Conservation (phyloP, 148 eudicot species). For the Rhododendron molle region DNA sequence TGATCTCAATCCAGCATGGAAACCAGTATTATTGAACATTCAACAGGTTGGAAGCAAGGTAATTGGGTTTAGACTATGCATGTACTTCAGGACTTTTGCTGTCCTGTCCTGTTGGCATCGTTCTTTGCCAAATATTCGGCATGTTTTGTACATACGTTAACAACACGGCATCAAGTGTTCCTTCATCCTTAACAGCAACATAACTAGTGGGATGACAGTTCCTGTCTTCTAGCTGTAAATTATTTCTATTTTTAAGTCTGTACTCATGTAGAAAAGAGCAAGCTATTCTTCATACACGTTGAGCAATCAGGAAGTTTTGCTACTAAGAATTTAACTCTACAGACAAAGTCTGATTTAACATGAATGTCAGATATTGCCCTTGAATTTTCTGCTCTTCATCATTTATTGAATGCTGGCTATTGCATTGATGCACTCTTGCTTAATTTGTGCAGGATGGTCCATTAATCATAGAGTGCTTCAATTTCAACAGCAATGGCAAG, state of each 20-base stretch:
- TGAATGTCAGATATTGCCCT: background rate
- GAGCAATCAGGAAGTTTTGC: background rate
- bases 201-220: background rate
- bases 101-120: background rate
- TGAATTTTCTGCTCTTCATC: background rate
- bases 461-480: slow-evolving; percentile 75
- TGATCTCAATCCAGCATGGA: slow-evolving; percentile 80
- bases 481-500: slow-evolving; percentile 87
- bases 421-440: slow-evolving; percentile 6
- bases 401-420: background rate
- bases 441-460: slow-evolving; percentile 77
- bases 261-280: background rate
- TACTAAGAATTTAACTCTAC: background rate
- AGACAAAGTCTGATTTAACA: background rate
- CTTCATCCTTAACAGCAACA: background rate
- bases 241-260: background rate
- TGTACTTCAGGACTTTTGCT: background rate
- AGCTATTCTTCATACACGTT: background rate
- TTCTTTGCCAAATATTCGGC: background rate
- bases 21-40: slow-evolving; percentile 56
- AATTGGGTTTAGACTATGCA: slow-evolving; percentile 13
- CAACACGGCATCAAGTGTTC: background rate
- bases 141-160: background rate
- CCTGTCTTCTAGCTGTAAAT: background rate
- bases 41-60: slow-evolving; percentile 94